Evolutionary conservation across 441 rosid species (phyloP).

Genomic region (Brassica hybrid): DNA sequence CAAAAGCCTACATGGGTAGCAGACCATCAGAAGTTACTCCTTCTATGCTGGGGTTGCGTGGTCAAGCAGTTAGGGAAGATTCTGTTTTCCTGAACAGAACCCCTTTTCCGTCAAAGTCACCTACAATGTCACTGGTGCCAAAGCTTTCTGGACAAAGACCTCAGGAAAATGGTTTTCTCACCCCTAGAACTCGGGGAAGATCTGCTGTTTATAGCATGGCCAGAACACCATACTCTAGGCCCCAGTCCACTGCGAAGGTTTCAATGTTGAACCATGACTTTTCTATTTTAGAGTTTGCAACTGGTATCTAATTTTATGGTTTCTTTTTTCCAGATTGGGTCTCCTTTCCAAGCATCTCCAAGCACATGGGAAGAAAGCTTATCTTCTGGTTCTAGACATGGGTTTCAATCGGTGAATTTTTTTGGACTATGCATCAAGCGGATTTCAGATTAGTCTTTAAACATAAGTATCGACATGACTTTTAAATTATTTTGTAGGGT

Average conservation of each 20-base stretch:
- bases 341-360: constrained; percentile 63
- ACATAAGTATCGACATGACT: constrained; percentile 28
- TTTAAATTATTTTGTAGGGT: constrained; percentile 53
- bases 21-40: constrained; percentile 79
- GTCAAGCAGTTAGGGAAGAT: constrained; percentile 59
- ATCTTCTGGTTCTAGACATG: constrained; percentile 65
- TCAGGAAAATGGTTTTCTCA: constrained; percentile 69
- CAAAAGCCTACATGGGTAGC: constrained; percentile 93
- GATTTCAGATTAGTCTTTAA: constrained; percentile 1
- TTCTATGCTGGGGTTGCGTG: constrained; percentile 52
- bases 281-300: constrained; percentile 19
- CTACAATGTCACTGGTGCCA: constrained; percentile 55
- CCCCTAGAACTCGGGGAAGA: constrained; percentile 87
- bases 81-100: constrained; percentile 45
- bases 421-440: constrained; percentile 8
- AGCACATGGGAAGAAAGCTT: constrained; percentile 53
- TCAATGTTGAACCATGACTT: constrained; percentile 17
- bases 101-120: constrained; percentile 51
- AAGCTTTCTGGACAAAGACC: constrained; percentile 52
- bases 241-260: constrained; percentile 67
- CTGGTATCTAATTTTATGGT: constrained; percentile 16
- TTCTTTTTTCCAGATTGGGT: constrained; percentile 51
- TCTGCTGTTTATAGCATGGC: constrained; percentile 96
- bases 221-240: constrained; percentile 80
- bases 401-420: constrained; percentile 50